Evolutionary conservation across 2,329 filamentous ascomycete species (phyloP), one percentile per base, ranked within the genome.

Genomic region (Scytalidium lignicola): DNA sequence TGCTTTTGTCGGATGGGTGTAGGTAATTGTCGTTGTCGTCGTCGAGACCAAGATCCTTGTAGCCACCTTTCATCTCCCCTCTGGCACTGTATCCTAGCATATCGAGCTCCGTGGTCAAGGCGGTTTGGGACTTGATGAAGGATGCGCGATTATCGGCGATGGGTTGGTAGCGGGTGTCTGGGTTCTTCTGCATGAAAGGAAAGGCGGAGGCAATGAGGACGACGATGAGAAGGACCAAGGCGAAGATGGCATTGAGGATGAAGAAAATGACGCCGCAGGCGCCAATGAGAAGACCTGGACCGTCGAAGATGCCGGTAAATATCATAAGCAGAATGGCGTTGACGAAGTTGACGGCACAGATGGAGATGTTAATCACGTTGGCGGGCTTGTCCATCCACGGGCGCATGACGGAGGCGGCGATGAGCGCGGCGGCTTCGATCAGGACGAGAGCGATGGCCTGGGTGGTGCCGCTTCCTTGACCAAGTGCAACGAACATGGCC

Each of bases 371-470:
- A 78, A 95, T 93, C 41, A 85, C 84, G 69, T 95, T 96, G 54
- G 89, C 95, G 73, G 90, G 91, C 80, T 95, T 95, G 75, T 96
- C 90, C 90, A 96, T 96, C 85, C 88, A 96, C 10, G 90, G 90
- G 48, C 88, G 83, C 55, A 95, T 71, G 45, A 93, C 83, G 48
- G 82, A 85, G 50, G 88, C 82, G 12, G 72, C 81, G 57, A 95
- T 84, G 47, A 96, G 75, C 60, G 86, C 84, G 44, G 69, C 81
- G 1, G 84, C 84, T 68, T 96, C 90, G 49, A 95, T 81, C 52
- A 96, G 74, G 42, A 96, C 75, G 49, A 95, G 76, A 12, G 83
- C 87, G 49, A 96, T 75, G 8, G 89, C 88, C 70, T 95, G 90
- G n/a, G 83, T 82, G 8, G 80, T 77, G 20, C 83, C 80, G 28